phyloP scores from a whole-genome alignment of 73 alveolate species.

The Stentor coeruleus region DNA sequence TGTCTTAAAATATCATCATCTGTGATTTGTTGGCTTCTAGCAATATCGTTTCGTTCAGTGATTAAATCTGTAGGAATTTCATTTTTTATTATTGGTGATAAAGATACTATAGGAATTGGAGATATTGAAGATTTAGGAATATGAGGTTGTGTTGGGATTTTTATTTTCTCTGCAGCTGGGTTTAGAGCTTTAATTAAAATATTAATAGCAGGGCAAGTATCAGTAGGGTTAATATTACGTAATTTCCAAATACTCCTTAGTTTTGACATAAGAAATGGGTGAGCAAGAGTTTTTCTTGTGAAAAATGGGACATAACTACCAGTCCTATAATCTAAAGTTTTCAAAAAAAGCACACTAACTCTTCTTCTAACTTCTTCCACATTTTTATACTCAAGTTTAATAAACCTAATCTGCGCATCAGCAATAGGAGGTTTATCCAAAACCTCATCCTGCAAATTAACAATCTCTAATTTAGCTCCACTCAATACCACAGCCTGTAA shows the following conservation, averaged over 20 bases:
- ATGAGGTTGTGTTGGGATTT: background rate
- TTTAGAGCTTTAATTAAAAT: background rate
- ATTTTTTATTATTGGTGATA: background rate
- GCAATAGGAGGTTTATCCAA: background rate
- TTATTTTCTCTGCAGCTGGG: background rate
- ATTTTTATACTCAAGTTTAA: background rate
- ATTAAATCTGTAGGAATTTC: too few species aligned
- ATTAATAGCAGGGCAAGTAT: constrained; percentile 15
- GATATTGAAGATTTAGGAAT: too few species aligned
- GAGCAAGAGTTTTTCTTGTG: background rate
- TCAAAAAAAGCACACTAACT: background rate
- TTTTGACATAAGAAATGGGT: background rate
- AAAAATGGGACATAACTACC: background rate
- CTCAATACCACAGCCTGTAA: background rate
- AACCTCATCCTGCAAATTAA: background rate
- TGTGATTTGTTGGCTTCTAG: too few species aligned
- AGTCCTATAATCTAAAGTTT: background rate
- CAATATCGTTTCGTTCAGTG: too few species aligned
- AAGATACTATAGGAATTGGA: background rate
- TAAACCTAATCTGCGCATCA: background rate
- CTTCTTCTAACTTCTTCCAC: background rate
- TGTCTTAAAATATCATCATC: background rate
- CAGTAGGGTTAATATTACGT: background rate
- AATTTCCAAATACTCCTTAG: background rate
- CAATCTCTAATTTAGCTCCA: background rate